Conservation (phyloP, 352 stramenopile species). For the Phytophthora capsici region DNA sequence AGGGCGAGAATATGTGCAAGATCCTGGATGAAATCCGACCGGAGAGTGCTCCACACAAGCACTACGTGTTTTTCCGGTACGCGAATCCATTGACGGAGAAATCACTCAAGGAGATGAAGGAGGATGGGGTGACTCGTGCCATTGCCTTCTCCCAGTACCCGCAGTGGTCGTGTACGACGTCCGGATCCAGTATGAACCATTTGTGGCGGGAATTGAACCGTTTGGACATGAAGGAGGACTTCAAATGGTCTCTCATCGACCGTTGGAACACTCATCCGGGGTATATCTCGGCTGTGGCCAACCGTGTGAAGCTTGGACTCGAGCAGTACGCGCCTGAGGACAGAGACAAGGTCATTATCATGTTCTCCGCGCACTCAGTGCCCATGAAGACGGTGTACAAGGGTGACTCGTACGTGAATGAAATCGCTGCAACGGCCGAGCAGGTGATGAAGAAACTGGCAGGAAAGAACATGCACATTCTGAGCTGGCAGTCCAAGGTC, state of each 20-base stretch:
- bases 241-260: conserved; percentile 88
- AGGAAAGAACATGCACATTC: conserved; percentile 81
- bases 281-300: conserved; percentile 94
- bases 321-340: conserved; percentile 91
- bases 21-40: conserved; percentile 90
- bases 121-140: conserved; percentile 95
- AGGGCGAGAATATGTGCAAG: conserved; percentile 92
- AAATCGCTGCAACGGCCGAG: conserved; percentile 80
- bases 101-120: conserved; percentile 95
- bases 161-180: conserved; percentile 98
- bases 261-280: conserved; percentile 96
- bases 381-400: conserved; percentile 92
- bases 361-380: conserved; percentile 92
- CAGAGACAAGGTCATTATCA: conserved; percentile 89
- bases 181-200: conserved; percentile 95
- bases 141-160: conserved; percentile 98
- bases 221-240: conserved; percentile 88
- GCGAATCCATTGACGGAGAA: conserved; percentile 97
- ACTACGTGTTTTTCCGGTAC: conserved; percentile 99
- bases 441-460: conserved; percentile 77
- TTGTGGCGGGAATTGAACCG: conserved; percentile 85
- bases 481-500: conserved; percentile 98
- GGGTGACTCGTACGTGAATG: conserved; percentile 88
- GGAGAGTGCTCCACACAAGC: conserved; percentile 90
- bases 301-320: conserved; percentile 93